Evolutionary conservation across 768 basidiomycete species (phyloP).

Genomic region (Naganishia vaughanmartiniae): DNA sequence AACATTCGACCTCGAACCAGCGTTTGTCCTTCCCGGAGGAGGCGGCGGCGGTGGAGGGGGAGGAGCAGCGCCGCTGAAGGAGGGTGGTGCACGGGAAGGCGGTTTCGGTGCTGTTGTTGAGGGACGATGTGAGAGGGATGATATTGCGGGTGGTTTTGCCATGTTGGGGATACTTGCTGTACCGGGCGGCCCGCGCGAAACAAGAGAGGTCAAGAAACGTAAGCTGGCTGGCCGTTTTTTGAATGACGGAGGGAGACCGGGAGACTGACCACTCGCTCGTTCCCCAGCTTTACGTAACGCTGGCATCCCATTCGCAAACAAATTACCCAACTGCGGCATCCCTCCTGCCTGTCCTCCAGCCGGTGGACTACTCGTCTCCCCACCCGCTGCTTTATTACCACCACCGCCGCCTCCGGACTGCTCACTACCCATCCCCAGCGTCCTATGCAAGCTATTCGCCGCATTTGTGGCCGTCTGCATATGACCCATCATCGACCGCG

Average conservation of each 20-base stretch:
- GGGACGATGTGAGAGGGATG: neutral
- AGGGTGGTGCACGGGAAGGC: constrained; percentile 8
- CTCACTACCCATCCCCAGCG: neutral
- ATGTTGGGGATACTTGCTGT: constrained; percentile 7
- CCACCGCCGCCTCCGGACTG: too few species aligned
- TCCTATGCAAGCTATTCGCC: neutral
- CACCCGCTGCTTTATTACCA: neutral
- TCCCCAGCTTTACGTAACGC: constrained; percentile 80
- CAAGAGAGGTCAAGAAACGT: too few species aligned
- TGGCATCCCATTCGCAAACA: constrained; percentile 85
- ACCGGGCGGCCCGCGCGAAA: neutral
- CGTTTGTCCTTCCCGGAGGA: neutral
- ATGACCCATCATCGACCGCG: constrained; percentile 41
- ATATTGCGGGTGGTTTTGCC: constrained; percentile 10
- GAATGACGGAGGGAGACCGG: too few species aligned
- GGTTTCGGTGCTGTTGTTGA: neutral
- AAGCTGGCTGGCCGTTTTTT: too few species aligned
- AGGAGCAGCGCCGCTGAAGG: neutral
- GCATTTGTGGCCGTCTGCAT: neutral
- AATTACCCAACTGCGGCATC: constrained; percentile 14
- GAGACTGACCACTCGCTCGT: constrained; percentile 40
- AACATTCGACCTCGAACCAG: neutral
- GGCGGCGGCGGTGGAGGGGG: constrained; percentile 12
- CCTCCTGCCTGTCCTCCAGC: neutral
- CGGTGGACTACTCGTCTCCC: neutral